A percentile compares a stretch with the other conserved stretches of the same genome.
Conservation (phyloP, 768 basidiomycete genomes). For the Lactarius sp. region DNA sequence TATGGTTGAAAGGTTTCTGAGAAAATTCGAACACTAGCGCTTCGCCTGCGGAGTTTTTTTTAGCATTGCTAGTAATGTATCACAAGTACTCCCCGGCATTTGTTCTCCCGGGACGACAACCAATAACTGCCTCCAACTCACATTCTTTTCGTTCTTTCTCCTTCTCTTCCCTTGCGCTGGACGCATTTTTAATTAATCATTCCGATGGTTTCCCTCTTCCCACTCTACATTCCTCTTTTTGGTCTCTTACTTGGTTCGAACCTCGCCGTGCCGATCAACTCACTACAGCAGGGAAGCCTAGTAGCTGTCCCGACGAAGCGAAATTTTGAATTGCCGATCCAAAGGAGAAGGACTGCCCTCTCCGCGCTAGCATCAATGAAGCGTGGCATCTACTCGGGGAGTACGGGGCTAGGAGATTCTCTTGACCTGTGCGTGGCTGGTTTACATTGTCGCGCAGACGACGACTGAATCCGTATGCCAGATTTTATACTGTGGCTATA, state of each 20-base stretch:
- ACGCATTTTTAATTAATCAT: background rate
- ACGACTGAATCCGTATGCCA: background rate
- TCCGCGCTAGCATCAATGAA: background rate
- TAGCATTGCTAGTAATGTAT: too few relatives aligned
- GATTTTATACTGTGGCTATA: conserved; percentile 21
- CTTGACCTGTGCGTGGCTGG: conserved; percentile 16
- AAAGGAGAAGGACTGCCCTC: background rate
- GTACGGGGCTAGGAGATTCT: conserved; percentile 20
- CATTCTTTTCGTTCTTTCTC: background rate
- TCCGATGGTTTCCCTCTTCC: conserved; percentile 6
- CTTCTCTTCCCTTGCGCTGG: conserved; percentile 14
- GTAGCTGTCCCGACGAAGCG: background rate
- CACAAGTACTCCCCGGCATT: too few relatives aligned
- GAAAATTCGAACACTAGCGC: too few relatives aligned
- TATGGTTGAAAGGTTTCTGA: too few relatives aligned
- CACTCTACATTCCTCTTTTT: conserved; percentile 1
- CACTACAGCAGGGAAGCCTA: background rate
- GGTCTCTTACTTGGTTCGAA: background rate
- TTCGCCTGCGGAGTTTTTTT: too few relatives aligned
- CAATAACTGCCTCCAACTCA: background rate
- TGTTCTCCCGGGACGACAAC: too few relatives aligned
- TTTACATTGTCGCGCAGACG: too few relatives aligned
- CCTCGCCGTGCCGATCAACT: conserved; percentile 8
- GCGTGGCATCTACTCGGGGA: conserved; percentile 17
- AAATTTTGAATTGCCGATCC: conserved; percentile 17